These are phyloP conservation scores for Tulasnella sp. DNA, from an alignment of 768 basidiomycete genomes.

Conservation along the genomic window DNA sequence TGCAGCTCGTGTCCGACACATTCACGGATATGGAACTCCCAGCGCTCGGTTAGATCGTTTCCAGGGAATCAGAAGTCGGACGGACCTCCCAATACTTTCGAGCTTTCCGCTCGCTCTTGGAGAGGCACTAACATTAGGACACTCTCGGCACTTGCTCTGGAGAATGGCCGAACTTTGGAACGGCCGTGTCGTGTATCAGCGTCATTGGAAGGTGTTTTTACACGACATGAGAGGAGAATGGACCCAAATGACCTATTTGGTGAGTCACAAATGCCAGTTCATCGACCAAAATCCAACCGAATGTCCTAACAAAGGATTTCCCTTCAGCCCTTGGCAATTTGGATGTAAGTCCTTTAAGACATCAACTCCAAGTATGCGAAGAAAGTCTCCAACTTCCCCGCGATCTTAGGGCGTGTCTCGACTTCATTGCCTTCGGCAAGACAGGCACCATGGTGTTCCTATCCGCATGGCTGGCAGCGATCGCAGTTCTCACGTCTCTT, in stretches of 20 bases:
- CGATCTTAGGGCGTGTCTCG: neutral
- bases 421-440: neutral
- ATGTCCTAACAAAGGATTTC: neutral
- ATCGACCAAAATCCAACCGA: no score
- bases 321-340: neutral
- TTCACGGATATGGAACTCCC: slow-evolving; percentile 14
- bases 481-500: neutral
- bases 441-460: neutral
- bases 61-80: neutral
- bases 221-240: slow-evolving; percentile 24
- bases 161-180: slow-evolving; percentile 14
- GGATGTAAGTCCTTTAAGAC: slow-evolving; percentile 15
- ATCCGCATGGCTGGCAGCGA: neutral
- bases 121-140: neutral
- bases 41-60: slow-evolving; percentile 13
- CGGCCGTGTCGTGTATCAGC: slow-evolving; percentile 25
- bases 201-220: slow-evolving; percentile 28
- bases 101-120: neutral
- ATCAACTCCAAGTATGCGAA: no score
- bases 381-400: neutral
- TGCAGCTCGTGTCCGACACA: slow-evolving; percentile 24
- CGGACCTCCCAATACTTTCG: neutral
- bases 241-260: neutral
- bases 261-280: neutral
- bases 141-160: neutral